These are phyloP conservation scores for Chiua virens DNA, from an alignment of 768 basidiomycete genomes.

Conservation along the genomic window DNA sequence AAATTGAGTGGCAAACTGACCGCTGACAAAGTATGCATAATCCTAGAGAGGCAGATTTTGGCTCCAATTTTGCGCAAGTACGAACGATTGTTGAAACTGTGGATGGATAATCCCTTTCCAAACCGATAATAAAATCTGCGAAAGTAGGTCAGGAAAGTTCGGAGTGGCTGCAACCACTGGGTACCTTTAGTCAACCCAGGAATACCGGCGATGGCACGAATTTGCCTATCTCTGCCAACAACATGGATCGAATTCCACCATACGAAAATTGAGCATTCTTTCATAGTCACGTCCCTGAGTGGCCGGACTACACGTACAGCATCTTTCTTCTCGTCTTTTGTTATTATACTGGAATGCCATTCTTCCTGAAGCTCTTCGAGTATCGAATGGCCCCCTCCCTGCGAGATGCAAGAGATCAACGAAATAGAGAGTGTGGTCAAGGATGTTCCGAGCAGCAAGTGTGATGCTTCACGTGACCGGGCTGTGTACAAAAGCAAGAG, in stretches of 20 bases:
- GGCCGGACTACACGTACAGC: conserved; percentile 61
- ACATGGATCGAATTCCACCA: conserved; percentile 67
- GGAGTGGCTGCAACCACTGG: background rate
- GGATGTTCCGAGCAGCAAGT: conserved; percentile 75
- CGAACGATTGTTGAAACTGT: conserved; percentile 83
- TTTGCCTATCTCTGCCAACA: conserved; percentile 47
- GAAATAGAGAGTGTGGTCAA: conserved; percentile 77
- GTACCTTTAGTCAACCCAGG: conserved; percentile 67
- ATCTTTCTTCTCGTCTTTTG: conserved; percentile 1
- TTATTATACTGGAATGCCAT: conserved; percentile 44
- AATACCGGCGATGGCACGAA: conserved; percentile 58
- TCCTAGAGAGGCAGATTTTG: conserved; percentile 52
- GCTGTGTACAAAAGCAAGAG: conserved; percentile 73
- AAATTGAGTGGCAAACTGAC: conserved; percentile 33
- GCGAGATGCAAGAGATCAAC: conserved; percentile 70
- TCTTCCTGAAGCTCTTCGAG: conserved; percentile 70
- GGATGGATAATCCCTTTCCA: conserved; percentile 83
- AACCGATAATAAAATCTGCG: conserved; percentile 73
- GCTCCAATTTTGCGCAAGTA: conserved; percentile 75
- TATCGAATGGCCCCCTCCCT: conserved; percentile 74
- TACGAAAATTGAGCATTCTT: conserved; percentile 76
- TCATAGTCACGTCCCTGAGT: conserved; percentile 70
- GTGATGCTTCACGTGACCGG: conserved; percentile 57
- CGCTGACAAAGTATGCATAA: conserved; percentile 66
- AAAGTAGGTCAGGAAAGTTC: background rate